Conservation (phyloP, 2,329 filamentous ascomycete genomes). For the Incumbomyces lentus region DNA sequence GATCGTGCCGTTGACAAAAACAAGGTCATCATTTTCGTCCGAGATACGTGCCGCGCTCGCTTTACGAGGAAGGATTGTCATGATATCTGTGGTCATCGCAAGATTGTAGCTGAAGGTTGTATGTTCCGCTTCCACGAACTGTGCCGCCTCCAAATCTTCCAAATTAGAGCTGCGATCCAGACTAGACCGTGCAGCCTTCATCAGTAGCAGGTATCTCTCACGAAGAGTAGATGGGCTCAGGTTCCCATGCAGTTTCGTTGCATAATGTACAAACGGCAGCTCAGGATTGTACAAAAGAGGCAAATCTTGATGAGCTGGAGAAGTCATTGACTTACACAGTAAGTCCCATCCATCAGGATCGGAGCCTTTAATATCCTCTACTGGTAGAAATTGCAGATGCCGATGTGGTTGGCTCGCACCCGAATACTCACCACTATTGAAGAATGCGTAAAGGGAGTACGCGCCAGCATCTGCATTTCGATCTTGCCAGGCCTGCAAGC, state of each 20-base stretch:
- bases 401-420: slow-evolving; percentile 40
- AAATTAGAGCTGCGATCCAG: background rate
- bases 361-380: slow-evolving; percentile 31
- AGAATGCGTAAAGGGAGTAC: slow-evolving; percentile 35
- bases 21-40: slow-evolving; percentile 28
- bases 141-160: slow-evolving; percentile 4
- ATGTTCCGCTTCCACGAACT: slow-evolving; percentile 11
- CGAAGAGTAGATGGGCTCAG: slow-evolving; percentile 24
- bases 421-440: slow-evolving; percentile 39
- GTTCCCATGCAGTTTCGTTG: slow-evolving; percentile 12
- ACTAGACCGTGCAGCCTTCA: slow-evolving; percentile 25
- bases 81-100: slow-evolving; percentile 43
- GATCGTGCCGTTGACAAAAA: slow-evolving; percentile 48
- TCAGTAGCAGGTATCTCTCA: slow-evolving; percentile 31
- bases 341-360: slow-evolving; percentile 33
- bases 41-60: slow-evolving; percentile 35
- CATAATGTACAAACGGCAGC: slow-evolving; percentile 16
- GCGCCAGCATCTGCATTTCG: slow-evolving; percentile 16
- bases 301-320: slow-evolving; percentile 22
- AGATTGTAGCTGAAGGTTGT: slow-evolving; percentile 47
- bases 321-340: slow-evolving; percentile 36
- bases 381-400: slow-evolving; percentile 38
- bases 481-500: slow-evolving; percentile 31
- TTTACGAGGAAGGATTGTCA: slow-evolving; percentile 44
- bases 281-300: slow-evolving; percentile 42